Conservation (phyloP, 1,139 yeast genomes). For the Kurtzmaniella quercitrusa region DNA sequence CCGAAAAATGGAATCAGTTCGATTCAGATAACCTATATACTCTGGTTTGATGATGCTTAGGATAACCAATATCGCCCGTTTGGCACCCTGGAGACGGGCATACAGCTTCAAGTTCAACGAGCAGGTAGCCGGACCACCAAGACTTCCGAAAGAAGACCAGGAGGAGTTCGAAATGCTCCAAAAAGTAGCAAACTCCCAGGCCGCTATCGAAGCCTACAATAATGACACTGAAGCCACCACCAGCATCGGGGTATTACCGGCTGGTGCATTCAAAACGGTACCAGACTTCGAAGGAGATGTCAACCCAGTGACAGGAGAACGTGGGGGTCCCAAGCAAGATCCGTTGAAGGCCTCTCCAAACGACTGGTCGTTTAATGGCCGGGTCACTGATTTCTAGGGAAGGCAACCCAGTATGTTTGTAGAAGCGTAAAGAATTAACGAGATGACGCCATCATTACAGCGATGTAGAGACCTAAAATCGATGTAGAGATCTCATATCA, state of each 20-base stretch:
- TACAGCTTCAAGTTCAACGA: conserved; percentile 7
- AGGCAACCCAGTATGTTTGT: too few relatives aligned
- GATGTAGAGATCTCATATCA: too few relatives aligned
- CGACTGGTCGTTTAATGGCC: conserved; percentile 93
- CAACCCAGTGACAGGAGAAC: conserved; percentile 91
- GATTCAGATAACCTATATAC: too few relatives aligned
- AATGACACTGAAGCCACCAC: conserved; percentile 3
- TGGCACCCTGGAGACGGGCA: neutral
- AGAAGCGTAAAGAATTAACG: too few relatives aligned
- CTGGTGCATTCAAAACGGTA: conserved; percentile 68
- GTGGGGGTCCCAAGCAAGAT: conserved; percentile 98
- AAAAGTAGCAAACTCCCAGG: conserved; percentile 73
- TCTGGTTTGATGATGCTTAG: neutral
- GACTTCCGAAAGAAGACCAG: conserved; percentile 80
- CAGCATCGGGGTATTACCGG: conserved; percentile 15
- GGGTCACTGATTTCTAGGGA: conserved; percentile 88
- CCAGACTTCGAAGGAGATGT: conserved; percentile 96
- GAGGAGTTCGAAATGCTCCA: conserved; percentile 88
- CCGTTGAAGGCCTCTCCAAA: conserved; percentile 72
- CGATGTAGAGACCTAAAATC: too few relatives aligned
- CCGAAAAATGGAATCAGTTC: neutral
- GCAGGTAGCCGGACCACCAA: conserved; percentile 54
- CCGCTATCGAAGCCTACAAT: conserved; percentile 75
- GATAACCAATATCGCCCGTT: neutral
- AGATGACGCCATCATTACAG: too few relatives aligned